phyloP scores from a whole-genome alignment of 345 rosid species.

The Brassica rapa region DNA sequence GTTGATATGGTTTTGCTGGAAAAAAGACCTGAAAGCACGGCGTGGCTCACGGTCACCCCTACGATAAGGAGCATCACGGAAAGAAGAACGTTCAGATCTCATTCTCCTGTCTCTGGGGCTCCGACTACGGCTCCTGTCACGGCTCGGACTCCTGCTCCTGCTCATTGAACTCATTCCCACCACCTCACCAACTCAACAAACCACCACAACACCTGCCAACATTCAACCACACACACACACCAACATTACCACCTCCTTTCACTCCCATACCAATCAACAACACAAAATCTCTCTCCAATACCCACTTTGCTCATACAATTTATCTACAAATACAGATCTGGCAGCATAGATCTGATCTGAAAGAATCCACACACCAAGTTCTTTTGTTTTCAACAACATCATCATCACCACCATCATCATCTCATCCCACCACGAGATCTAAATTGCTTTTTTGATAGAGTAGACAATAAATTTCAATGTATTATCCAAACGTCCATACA shows the following conservation, averaged over 20 bases:
- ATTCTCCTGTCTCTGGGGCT: constrained; percentile 90
- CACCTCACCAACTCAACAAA: not conserved
- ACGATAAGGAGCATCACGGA: constrained; percentile 87
- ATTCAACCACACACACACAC: constrained; percentile 37
- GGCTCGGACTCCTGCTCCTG: constrained; percentile 74
- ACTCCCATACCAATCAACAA: constrained; percentile 3
- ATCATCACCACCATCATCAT: not conserved
- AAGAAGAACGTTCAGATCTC: constrained; percentile 78
- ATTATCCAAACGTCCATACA: not conserved
- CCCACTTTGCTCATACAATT: not conserved
- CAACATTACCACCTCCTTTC: constrained; percentile 40
- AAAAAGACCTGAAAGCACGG: constrained; percentile 78
- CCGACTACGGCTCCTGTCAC: constrained; percentile 77
- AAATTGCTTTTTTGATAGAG: not conserved
- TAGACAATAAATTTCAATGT: not conserved
- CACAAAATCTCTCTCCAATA: not conserved
- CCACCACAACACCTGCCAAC: constrained; percentile 35
- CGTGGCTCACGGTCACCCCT: constrained; percentile 67
- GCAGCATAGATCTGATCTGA: constrained; percentile 9
- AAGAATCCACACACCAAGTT: not conserved
- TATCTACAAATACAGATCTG: constrained; percentile 21
- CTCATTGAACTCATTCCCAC: constrained; percentile 48
- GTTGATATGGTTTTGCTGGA: constrained; percentile 16
- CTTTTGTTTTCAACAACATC: not conserved
- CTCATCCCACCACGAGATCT: not conserved